These are phyloP conservation scores for Thelephora aurantiotincta DNA, from an alignment of 768 basidiomycete species.

Conservation along the genomic window DNA sequence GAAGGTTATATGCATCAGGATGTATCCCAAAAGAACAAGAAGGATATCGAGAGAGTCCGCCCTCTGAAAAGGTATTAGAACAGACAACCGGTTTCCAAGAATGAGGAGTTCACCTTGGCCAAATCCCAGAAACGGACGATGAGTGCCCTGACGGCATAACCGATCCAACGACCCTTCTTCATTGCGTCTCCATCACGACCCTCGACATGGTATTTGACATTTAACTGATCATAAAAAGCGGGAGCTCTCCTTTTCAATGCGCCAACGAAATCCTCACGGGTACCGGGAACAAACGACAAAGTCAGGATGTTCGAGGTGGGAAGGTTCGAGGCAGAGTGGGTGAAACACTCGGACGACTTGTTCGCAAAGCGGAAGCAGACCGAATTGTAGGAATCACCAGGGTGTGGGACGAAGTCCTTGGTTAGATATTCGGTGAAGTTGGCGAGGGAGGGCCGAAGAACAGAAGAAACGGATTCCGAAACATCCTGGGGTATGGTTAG, in stretches of 20 bases:
- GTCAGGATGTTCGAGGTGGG: slow-evolving; percentile 30
- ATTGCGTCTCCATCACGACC: slow-evolving; percentile 28
- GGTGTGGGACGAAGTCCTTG: slow-evolving; percentile 22
- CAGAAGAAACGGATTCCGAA: neutral
- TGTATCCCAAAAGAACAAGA: slow-evolving; percentile 84
- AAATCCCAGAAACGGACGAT: slow-evolving; percentile 77
- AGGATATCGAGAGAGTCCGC: slow-evolving; percentile 94
- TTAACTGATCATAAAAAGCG: slow-evolving; percentile 6
- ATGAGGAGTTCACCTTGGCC: slow-evolving; percentile 43
- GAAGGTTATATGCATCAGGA: slow-evolving; percentile 94
- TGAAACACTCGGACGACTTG: slow-evolving; percentile 23
- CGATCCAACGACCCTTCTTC: slow-evolving; percentile 79
- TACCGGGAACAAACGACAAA: slow-evolving; percentile 33
- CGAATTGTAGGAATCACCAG: slow-evolving; percentile 33
- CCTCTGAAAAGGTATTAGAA: slow-evolving; percentile 32
- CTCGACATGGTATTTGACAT: slow-evolving; percentile 38
- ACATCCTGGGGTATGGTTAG: neutral
- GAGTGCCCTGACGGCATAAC: slow-evolving; percentile 68
- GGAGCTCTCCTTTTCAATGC: slow-evolving; percentile 15
- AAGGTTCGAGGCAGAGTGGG: slow-evolving; percentile 18
- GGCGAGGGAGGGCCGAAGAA: slow-evolving; percentile 21
- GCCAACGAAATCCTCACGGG: slow-evolving; percentile 35
- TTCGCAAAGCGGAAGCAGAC: slow-evolving; percentile 32
- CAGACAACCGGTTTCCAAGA: neutral
- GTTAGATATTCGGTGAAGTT: slow-evolving; percentile 39